Evolutionary conservation across 352 stramenopile genomes (phyloP), one percentile per base, ranked within the genome.

Genomic region (Pythium biforme): DNA sequence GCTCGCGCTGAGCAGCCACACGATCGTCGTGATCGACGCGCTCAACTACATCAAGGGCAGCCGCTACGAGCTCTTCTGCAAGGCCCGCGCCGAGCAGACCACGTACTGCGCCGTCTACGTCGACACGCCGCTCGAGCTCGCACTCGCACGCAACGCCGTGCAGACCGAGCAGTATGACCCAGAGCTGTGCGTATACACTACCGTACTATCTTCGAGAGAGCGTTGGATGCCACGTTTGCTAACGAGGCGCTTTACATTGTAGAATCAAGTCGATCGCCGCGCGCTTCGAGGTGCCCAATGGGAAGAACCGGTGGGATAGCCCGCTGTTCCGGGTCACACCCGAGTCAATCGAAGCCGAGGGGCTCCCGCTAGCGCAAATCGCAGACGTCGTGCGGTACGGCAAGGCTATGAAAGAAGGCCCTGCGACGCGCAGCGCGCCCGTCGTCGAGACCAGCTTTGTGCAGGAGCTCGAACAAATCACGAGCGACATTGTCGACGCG

Each of bases 11-110:
- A 91, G 75, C 20, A 49, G 57, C 14, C 75, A 80, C 51, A 88
- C 76, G 11, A 79, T 98, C 41, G 89, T 98, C 3, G 86, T 98
- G 73, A 73, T 98, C 53, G 94, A 98, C 75, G 93, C 90, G 17
- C 68, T 97, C 33, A 98, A 98, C 72, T 97, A 98, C 67, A 98
- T 97, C 69, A 98, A 98, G 66, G 94, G 94, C 52, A 97, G 91
- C 76, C 79, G 93, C 48, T 98, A 98, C 73, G 92, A 98, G 71
- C 77, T 98, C 31, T 97, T 97, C 70, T 98, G 94, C 77, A 92
- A 97, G 49, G 91, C 90, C 5, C 97, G 96, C 46, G 88, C 92
- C 25, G 82, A 92, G 62, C 90, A 78, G 69, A 92, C 94, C 56
- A 89, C 83, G 11, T 96, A 98, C 74, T 96, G 92, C 49, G 88